Conservation (phyloP, 2,329 filamentous ascomycete genomes). For the Juglanconis oblonga region DNA sequence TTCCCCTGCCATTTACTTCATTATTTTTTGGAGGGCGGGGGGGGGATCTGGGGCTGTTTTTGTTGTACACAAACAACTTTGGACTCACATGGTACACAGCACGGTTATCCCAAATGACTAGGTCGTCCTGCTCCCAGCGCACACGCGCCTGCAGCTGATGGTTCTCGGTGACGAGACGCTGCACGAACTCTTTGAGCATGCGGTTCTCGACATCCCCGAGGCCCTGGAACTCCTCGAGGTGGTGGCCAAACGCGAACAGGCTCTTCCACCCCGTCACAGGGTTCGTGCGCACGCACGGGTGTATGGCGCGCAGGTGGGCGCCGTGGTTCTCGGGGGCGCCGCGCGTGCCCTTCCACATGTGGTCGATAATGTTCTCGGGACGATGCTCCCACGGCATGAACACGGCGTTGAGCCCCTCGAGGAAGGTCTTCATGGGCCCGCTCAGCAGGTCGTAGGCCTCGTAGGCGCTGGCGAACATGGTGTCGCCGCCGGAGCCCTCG, state of each 20-base stretch:
- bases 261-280: slow-evolving; percentile 58
- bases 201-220: too few relatives aligned
- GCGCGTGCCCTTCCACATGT: background rate
- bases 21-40: too few relatives aligned
- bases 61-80: too few relatives aligned
- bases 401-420: slow-evolving; percentile 45
- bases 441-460: slow-evolving; percentile 65
- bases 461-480: slow-evolving; percentile 66
- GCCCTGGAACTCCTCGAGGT: slow-evolving; percentile 22
- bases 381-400: too few relatives aligned
- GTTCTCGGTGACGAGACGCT: too few relatives aligned
- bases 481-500: slow-evolving; percentile 43
- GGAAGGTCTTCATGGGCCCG: slow-evolving; percentile 51
- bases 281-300: slow-evolving; percentile 56
- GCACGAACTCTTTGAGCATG: too few relatives aligned
- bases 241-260: slow-evolving; percentile 50
- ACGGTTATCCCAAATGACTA: too few relatives aligned
- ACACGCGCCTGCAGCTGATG: too few relatives aligned
- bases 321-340: background rate
- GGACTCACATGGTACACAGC: too few relatives aligned
- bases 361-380: background rate
- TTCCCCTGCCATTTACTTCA: too few relatives aligned
- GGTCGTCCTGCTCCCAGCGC: too few relatives aligned
- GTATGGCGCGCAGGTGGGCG: slow-evolving; percentile 41
- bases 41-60: too few relatives aligned